Evolutionary conservation across 805 yeast species (phyloP).

Genomic region (Candida xyloterini): DNA sequence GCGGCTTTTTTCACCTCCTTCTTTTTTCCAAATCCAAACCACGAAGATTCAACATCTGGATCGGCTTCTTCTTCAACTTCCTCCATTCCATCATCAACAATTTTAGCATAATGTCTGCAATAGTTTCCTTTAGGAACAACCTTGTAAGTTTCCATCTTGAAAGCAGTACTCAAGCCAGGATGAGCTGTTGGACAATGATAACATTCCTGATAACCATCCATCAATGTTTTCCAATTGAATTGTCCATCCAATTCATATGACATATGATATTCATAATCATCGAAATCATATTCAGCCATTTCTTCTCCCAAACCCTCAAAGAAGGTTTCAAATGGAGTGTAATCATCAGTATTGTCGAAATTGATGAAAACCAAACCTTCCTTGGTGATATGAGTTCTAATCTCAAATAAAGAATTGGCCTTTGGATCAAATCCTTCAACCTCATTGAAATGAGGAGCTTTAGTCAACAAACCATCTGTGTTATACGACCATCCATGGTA

Average conservation of each 20-base stretch:
- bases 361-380: slow-evolving; percentile 59
- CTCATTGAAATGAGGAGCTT: slow-evolving; percentile 60
- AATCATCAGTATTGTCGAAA: slow-evolving; percentile 44
- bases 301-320: slow-evolving; percentile 49
- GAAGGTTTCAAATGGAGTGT: slow-evolving; percentile 49
- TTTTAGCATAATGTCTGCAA: slow-evolving; percentile 60
- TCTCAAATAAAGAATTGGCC: slow-evolving; percentile 53
- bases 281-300: slow-evolving; percentile 55
- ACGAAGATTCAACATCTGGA: slow-evolving; percentile 38
- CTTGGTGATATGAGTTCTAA: slow-evolving; percentile 50
- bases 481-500: slow-evolving; percentile 68
- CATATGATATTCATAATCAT: slow-evolving; percentile 63
- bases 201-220: slow-evolving; percentile 69
- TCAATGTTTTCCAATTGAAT: slow-evolving; percentile 64
- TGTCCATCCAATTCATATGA: slow-evolving; percentile 60
- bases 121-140: slow-evolving; percentile 58
- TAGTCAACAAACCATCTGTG: slow-evolving; percentile 55
- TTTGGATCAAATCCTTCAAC: slow-evolving; percentile 57
- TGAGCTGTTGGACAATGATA: slow-evolving; percentile 70
- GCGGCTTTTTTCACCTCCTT: slow-evolving; percentile 21
- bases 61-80: slow-evolving; percentile 29
- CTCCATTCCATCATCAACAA: slow-evolving; percentile 39
- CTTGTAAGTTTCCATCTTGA: slow-evolving; percentile 62
- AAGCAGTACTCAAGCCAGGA: slow-evolving; percentile 56
- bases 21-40: slow-evolving; percentile 53